Base-by-base conservation (phyloP, 2,329 filamentous ascomycete genomes). In the Fusarium sp. region DNA sequence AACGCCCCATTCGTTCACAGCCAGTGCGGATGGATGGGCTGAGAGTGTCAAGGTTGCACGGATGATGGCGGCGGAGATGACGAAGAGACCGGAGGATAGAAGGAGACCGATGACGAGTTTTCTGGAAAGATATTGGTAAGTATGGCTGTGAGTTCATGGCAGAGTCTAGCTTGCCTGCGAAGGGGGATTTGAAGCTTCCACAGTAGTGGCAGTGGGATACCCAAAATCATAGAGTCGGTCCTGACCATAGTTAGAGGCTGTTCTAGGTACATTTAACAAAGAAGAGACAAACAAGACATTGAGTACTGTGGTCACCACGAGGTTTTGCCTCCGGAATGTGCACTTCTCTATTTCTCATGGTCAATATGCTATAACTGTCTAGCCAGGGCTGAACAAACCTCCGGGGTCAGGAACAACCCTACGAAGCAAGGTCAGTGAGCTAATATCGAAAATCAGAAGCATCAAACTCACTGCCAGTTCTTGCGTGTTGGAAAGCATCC, bases 41-140 rank as follows among this genome's bases (percentile, higher is more conserved):
- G 76, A 72, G 1, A 79, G 52, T 0, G 75, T 78, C 0, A 80
- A 38, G 12, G 78, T 68, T 5, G 73, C 69, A 0, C 75, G 70
- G 11, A 69, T 79, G 15, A 80, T 73, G 0, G 79, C 78, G 4
- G 77, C 77, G 1, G 74, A 60, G 3, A 80, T 80, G 1, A 80
- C 78, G 57, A 80, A 80, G 9, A 75, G 62, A 2, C 78, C 77
- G 0, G 73, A 80, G 0, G 73, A 80, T 7, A 79, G 71, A 7
- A 79, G 77, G 0, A 80, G 65, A 2, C 76, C 73, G 3, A 78
- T 76, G 7, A 77, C 50, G 4, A 80, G 25, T 75, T 80, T 80
- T 32, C 77, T 78, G 1, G 11, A 22, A 6, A 15, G 7, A 15
- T 0, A 1, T 0, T 14, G 14, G 12, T 74, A 56, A 72, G 52